phyloP scores from a whole-genome alignment of 192 early-diverging fungal species.

The Entomortierella chlamydospora region DNA sequence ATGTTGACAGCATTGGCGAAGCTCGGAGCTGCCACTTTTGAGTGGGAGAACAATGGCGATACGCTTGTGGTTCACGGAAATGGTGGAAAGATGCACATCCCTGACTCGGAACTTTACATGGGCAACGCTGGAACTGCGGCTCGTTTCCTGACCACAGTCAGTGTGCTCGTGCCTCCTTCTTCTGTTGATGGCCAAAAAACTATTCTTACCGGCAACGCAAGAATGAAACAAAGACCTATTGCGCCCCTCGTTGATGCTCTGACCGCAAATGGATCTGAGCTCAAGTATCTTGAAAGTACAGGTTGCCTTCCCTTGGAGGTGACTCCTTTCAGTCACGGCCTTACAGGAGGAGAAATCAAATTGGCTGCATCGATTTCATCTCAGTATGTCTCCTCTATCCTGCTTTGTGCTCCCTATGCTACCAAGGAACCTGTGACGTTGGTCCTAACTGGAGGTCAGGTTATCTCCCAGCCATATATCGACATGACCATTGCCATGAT shows the following conservation, averaged over 20 bases:
- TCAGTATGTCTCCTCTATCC: slow-evolving; percentile 97
- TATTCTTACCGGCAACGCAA: slow-evolving; percentile 92
- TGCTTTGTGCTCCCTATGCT: slow-evolving; percentile 96
- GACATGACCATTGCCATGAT: slow-evolving; percentile 99
- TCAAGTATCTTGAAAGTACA: slow-evolving; percentile 81
- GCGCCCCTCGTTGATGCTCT: slow-evolving; percentile 90
- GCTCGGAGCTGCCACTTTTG: slow-evolving; percentile 86
- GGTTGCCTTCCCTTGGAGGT: slow-evolving; percentile 92
- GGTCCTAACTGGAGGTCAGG: slow-evolving; percentile 89
- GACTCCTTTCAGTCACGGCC: slow-evolving; percentile 72
- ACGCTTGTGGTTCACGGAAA: slow-evolving; percentile 88
- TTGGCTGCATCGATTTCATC: slow-evolving; percentile 94
- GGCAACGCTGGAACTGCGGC: slow-evolving; percentile 98
- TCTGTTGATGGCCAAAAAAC: slow-evolving; percentile 54
- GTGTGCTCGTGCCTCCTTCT: slow-evolving; percentile 73
- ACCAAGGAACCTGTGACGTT: slow-evolving; percentile 77
- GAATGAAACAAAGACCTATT: slow-evolving; percentile 98
- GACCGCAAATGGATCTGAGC: slow-evolving; percentile 78
- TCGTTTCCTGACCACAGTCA: slow-evolving; percentile 92
- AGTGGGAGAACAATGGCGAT: slow-evolving; percentile 94
- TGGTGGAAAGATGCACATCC: slow-evolving; percentile 79
- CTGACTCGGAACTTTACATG: slow-evolving; percentile 85
- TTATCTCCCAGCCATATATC: slow-evolving; percentile 98
- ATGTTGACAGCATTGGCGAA: slow-evolving; percentile 94
- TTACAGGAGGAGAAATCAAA: slow-evolving; percentile 89